Conservation (phyloP, 2,329 filamentous ascomycete species). For the Sporothrix brunneoviolacea region DNA sequence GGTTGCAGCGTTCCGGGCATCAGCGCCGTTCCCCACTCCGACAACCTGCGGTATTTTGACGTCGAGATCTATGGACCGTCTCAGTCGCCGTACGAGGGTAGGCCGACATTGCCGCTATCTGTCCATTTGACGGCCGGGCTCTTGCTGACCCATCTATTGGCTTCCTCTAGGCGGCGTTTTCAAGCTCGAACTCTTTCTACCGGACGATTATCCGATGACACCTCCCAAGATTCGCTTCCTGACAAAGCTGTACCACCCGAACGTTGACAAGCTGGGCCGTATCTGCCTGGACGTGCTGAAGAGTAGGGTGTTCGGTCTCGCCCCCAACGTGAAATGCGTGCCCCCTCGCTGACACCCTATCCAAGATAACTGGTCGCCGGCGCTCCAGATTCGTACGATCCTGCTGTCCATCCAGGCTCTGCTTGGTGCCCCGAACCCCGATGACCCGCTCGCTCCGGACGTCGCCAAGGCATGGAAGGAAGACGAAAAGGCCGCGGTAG, state of each 20-base stretch:
- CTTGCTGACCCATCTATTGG: no score
- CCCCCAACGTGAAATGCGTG: no score
- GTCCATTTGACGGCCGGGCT: neutral
- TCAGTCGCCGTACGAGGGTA: conserved; percentile 74
- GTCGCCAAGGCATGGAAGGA: conserved; percentile 98
- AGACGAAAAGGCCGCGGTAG: conserved; percentile 84
- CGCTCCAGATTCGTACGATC: conserved; percentile 95
- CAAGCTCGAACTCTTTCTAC: conserved; percentile 93
- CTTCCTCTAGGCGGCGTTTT: conserved; percentile 63
- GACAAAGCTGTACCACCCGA: conserved; percentile 52
- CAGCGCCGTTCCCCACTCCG: conserved; percentile 89
- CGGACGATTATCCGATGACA: conserved; percentile 98
- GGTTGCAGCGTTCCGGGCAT: conserved; percentile 78
- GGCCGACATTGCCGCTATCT: neutral
- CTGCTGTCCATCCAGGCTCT: conserved; percentile 97
- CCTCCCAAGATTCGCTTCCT: conserved; percentile 97
- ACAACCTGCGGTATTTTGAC: conserved; percentile 97
- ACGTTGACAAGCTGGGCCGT: neutral
- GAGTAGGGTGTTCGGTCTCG: neutral
- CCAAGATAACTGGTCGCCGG: conserved; percentile 95
- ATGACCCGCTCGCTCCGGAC: conserved; percentile 96
- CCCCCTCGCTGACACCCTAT: neutral
- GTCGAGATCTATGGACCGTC: conserved; percentile 72
- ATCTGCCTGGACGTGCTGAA: neutral
- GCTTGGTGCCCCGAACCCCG: conserved; percentile 91